Evolutionary conservation across 257 asterid genomes (phyloP), one percentile per base, ranked within the genome.

Genomic region (Plantago major): DNA sequence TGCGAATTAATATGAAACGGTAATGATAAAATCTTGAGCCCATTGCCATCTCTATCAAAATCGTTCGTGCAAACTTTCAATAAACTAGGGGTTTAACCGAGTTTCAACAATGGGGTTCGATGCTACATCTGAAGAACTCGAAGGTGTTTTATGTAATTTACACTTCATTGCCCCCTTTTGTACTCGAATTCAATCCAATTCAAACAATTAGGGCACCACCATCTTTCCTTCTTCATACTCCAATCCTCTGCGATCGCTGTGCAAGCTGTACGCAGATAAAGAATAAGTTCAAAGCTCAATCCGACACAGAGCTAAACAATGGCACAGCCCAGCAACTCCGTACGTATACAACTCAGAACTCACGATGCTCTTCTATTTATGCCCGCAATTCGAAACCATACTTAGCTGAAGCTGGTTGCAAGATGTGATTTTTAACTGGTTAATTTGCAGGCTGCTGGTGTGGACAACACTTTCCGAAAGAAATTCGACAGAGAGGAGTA

Each of bases 401-500:
- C 43, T 17, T n/a, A 28, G 11, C 38, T 71, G 22, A 46, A 51
- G 61, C 46, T 12, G 50, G 14, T 45, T 54, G 14, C 70, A 5
- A 49, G 1, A 26, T 40, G 42, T 15, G 57, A 30, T 15, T 33
- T 9, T 45, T 63, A 42, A 46, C 38, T 16, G 18, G 58, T 61
- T 67, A 60, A 44, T 64, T 66, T 65, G 67, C 72, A 92, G 98
- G 82, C 72, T 61, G 86, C 73, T 72, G 99, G 95, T 68, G 84
- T 93, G 49, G 99, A 93, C 72, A 93, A 93, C 79, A 93, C 97
- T 64, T 93, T 87, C 42, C 79, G 97, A 5, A 89, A 55, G 76
- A 92, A 93, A 70, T 89, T 93, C 73, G 99, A 89, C 47, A 76
- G 90, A 16, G 99, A 93, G 76, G 99, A 84, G 78, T 87, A 84